These are phyloP conservation scores for Pedinophyceae sp. DNA, from an alignment of 139 green algal genomes.

Conservation along the genomic window DNA sequence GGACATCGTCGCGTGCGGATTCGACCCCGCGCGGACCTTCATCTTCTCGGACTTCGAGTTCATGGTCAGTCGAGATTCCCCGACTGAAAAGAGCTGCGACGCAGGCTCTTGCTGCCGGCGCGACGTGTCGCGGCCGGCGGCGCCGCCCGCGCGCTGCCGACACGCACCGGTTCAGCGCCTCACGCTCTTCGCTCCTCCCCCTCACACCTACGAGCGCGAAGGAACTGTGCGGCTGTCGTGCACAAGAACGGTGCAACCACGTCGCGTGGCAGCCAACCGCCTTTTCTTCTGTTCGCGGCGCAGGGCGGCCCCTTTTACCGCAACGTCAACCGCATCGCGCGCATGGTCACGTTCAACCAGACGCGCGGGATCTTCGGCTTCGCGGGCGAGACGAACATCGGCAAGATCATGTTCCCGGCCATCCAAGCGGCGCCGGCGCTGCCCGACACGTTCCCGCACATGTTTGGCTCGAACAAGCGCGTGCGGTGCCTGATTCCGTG, in stretches of 20 bases:
- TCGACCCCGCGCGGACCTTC: slow-evolving; percentile 87
- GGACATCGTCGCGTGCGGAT: slow-evolving; percentile 98
- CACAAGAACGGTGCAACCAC: too few relatives aligned
- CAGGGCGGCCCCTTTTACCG: slow-evolving; percentile 81
- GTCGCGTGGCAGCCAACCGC: too few relatives aligned
- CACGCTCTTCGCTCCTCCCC: too few relatives aligned
- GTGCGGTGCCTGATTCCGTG: slow-evolving; percentile 92
- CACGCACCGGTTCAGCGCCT: too few relatives aligned
- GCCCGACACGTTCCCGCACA: slow-evolving; percentile 85
- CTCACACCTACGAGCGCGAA: background rate
- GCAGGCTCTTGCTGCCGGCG: too few relatives aligned
- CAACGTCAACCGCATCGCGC: slow-evolving; percentile 77
- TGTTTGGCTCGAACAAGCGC: slow-evolving; percentile 74
- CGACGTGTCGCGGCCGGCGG: too few relatives aligned
- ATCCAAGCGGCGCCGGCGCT: slow-evolving; percentile 86
- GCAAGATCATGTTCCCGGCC: slow-evolving; percentile 89
- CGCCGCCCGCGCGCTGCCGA: too few relatives aligned
- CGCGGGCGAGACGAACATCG: slow-evolving; percentile 75
- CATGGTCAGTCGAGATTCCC: too few relatives aligned
- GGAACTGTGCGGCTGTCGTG: too few relatives aligned
- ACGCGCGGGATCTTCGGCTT: slow-evolving; percentile 83
- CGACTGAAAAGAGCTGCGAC: too few relatives aligned
- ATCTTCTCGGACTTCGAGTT: slow-evolving; percentile 98
- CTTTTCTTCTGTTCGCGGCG: too few relatives aligned
- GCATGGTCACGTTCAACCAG: slow-evolving; percentile 83